Conservation (phyloP, 495 filamentous ascomycete genomes). For the Lasiosphaeriaceae sp. region DNA sequence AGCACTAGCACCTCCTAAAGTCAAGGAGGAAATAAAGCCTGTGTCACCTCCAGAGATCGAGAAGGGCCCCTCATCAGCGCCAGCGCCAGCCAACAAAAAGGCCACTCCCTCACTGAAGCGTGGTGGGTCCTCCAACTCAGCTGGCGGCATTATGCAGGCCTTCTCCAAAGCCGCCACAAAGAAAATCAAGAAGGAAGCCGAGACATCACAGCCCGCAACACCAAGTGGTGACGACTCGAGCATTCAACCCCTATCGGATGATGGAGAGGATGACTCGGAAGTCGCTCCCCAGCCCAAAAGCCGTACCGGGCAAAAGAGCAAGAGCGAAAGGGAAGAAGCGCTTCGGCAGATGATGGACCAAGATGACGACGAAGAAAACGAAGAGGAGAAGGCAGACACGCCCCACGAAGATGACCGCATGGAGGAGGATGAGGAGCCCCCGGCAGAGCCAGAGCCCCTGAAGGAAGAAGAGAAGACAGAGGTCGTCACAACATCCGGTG, state of each 20-base stretch:
- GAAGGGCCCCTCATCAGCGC: slow-evolving; percentile 23
- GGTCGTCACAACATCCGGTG: slow-evolving; percentile 49
- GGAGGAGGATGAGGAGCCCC: slow-evolving; percentile 25
- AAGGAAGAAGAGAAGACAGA: slow-evolving; percentile 53
- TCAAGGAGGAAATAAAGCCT: slow-evolving; percentile 35
- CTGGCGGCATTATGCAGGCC: slow-evolving; percentile 64
- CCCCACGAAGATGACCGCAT: slow-evolving; percentile 24
- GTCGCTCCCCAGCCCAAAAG: slow-evolving; percentile 37
- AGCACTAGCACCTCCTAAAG: slow-evolving; percentile 14
- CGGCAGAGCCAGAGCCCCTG: slow-evolving; percentile 31
- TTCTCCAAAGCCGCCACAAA: slow-evolving; percentile 71
- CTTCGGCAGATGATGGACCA: slow-evolving; percentile 86
- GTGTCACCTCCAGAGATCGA: slow-evolving; percentile 19
- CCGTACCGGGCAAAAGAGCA: slow-evolving; percentile 48
- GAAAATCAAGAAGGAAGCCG: slow-evolving; percentile 51
- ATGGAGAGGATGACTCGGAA: slow-evolving; percentile 64
- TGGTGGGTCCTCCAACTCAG: slow-evolving; percentile 43
- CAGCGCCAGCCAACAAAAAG: slow-evolving; percentile 31
- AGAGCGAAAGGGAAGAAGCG: slow-evolving; percentile 67
- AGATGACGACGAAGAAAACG: slow-evolving; percentile 56
- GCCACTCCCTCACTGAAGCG: slow-evolving; percentile 49
- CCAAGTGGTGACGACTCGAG: slow-evolving; percentile 52
- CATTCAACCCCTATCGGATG: slow-evolving; percentile 65
- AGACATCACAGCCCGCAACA: slow-evolving; percentile 38
- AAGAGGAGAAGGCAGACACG: slow-evolving; percentile 18